Conservation (phyloP, 2,329 filamentous ascomycete genomes). For the Fusarium bactridioides region DNA sequence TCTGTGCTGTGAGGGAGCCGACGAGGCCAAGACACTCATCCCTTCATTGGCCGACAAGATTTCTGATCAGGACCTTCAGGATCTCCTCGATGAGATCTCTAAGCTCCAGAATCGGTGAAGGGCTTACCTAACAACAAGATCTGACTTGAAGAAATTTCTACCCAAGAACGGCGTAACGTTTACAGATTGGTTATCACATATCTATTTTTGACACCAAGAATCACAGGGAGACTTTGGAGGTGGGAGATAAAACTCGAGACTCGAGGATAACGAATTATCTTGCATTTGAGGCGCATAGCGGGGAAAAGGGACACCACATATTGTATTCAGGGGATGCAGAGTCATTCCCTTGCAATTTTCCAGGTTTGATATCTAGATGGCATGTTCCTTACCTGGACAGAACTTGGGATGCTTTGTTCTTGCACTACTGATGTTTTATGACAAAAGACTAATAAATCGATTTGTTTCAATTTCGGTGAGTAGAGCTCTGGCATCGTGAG, state of each 20-base stretch:
- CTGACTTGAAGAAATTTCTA: neutral
- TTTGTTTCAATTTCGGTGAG: neutral
- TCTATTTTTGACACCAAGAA: conserved; percentile 11
- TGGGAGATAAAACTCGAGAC: neutral
- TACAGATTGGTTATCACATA: conserved; percentile 17
- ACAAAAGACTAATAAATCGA: conserved; percentile 32
- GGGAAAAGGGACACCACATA: conserved; percentile 32
- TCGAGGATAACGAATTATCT: conserved; percentile 12
- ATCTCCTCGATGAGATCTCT: conserved; percentile 88
- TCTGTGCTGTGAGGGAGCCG: conserved; percentile 88
- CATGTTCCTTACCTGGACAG: conserved; percentile 25
- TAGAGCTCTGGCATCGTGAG: neutral
- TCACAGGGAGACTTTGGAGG: conserved; percentile 6
- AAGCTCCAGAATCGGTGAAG: conserved; percentile 67
- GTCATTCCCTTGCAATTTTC: conserved; percentile 17
- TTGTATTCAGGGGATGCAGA: conserved; percentile 12
- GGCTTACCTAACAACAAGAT: neutral
- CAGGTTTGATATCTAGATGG: conserved; percentile 20
- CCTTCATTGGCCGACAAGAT: conserved; percentile 91
- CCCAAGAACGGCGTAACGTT: conserved; percentile 3
- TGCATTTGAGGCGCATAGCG: conserved; percentile 45
- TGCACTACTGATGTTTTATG: conserved; percentile 36
- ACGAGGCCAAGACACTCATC: conserved; percentile 96
- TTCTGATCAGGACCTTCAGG: conserved; percentile 84
- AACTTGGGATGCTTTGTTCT: conserved; percentile 7